phyloP scores from a whole-genome alignment of 2,329 filamentous ascomycete species.

The Diaporthe velutina region DNA sequence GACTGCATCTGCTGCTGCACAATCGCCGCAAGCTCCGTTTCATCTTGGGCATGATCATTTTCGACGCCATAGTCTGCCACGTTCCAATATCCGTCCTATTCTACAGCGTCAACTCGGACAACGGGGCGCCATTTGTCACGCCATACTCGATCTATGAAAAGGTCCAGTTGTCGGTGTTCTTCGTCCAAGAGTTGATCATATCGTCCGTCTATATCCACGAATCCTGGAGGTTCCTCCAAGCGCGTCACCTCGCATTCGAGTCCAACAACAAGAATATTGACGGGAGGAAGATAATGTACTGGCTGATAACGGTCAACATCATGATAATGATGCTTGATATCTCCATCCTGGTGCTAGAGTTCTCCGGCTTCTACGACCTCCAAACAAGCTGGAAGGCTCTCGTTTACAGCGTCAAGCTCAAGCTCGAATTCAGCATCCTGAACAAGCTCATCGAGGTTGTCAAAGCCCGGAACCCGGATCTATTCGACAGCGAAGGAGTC shows the following conservation, averaged over 20 bases:
- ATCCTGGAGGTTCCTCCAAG: constrained; percentile 28
- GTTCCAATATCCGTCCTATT: constrained; percentile 63
- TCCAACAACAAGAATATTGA: constrained; percentile 41
- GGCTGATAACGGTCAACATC: constrained; percentile 60
- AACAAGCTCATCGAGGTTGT: constrained; percentile 41
- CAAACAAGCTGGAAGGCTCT: constrained; percentile 39
- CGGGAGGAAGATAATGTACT: constrained; percentile 45
- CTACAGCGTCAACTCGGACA: constrained; percentile 55
- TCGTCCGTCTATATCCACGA: constrained; percentile 34
- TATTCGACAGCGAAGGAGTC: constrained; percentile 28
- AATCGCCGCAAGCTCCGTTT: constrained; percentile 58
- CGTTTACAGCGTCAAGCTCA: constrained; percentile 44
- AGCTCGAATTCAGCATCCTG: constrained; percentile 43
- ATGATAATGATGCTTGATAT: constrained; percentile 61
- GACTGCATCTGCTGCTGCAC: constrained; percentile 65
- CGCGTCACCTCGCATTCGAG: constrained; percentile 21
- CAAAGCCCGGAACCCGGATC: constrained; percentile 27
- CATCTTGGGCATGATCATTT: constrained; percentile 65
- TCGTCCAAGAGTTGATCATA: constrained; percentile 32
- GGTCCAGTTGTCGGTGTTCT: constrained; percentile 33
- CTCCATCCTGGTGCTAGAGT: constrained; percentile 38
- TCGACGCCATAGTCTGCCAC: constrained; percentile 62
- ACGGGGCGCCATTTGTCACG: constrained; percentile 48
- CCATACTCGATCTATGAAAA: constrained; percentile 57
- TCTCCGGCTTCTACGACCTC: constrained; percentile 33